A percentile compares a stretch with the other conserved stretches of the same genome.
These are phyloP conservation scores for Xylariaceae sp. DNA, from an alignment of 2,329 filamentous ascomycete species.

Conservation along the genomic window DNA sequence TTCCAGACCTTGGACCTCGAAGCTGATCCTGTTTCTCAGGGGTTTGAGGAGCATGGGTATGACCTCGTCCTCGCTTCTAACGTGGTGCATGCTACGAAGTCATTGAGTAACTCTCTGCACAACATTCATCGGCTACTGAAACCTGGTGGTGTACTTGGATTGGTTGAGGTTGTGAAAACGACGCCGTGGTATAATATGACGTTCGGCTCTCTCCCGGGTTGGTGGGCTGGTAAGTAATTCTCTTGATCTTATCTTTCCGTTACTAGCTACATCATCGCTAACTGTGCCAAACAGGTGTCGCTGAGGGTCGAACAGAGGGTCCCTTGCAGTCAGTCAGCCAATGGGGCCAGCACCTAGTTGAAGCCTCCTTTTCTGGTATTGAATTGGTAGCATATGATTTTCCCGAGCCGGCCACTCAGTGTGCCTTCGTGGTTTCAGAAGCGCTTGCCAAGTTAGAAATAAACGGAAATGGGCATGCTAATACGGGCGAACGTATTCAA, in stretches of 20 bases:
- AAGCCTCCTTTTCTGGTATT: slow-evolving; percentile 10
- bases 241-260: too few relatives aligned
- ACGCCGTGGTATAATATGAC: neutral
- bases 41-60: neutral
- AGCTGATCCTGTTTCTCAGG: neutral
- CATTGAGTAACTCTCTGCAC: neutral
- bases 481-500: neutral
- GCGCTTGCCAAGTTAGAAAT: neutral
- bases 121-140: slow-evolving; percentile 12
- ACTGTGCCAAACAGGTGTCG: too few relatives aligned
- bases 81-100: neutral
- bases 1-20: neutral
- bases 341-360: neutral
- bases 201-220: neutral
- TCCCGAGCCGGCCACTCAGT: slow-evolving; percentile 2
- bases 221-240: neutral
- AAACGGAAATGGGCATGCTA: neutral
- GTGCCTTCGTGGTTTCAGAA: neutral
- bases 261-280: too few relatives aligned
- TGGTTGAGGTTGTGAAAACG: neutral
- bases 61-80: neutral
- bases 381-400: slow-evolving; percentile 6
- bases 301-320: too few relatives aligned
- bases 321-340: neutral
- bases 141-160: slow-evolving; percentile 2